Conservation (phyloP, 176 grass and related monocot genomes). For the Raddia distichophylla region DNA sequence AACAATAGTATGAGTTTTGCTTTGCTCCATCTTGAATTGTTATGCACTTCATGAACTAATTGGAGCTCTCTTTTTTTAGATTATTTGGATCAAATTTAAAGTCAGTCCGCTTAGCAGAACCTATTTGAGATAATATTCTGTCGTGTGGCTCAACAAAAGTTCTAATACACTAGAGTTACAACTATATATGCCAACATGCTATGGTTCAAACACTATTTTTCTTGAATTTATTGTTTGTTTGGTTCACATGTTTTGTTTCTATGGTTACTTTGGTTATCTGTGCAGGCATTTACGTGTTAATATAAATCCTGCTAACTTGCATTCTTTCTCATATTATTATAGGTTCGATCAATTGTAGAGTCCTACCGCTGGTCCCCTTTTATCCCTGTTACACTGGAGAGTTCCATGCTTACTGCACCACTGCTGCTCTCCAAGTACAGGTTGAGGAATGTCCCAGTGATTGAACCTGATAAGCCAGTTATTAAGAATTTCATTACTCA, state of each 20-base stretch:
- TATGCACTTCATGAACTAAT: background rate
- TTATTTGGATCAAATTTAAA: background rate
- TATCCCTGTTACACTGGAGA: conserved; percentile 70
- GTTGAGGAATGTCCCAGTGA: conserved; percentile 88
- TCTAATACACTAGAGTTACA: background rate
- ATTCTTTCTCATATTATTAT: conserved; percentile 20
- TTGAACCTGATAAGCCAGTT: conserved; percentile 62
- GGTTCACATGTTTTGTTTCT: background rate
- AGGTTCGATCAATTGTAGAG: conserved; percentile 80
- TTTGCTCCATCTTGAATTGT: conserved; percentile 1
- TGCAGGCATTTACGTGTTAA: background rate
- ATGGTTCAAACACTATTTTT: background rate
- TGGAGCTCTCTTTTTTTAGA: background rate
- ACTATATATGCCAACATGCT: background rate
- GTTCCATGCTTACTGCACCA: conserved; percentile 79
- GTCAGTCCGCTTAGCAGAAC: background rate
- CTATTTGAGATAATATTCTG: background rate
- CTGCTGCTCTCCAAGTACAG: conserved; percentile 94
- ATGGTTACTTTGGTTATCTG: conserved; percentile 16
- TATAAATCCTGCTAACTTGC: conserved; percentile 37
- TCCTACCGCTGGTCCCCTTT: conserved; percentile 73
- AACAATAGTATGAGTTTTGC: conserved; percentile 55
- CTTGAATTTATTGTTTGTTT: background rate
- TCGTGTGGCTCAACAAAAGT: background rate
- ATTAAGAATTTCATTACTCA: conserved; percentile 98